Conservation (phyloP, 768 basidiomycete genomes). For the Porpolomopsis calyptriformis region DNA sequence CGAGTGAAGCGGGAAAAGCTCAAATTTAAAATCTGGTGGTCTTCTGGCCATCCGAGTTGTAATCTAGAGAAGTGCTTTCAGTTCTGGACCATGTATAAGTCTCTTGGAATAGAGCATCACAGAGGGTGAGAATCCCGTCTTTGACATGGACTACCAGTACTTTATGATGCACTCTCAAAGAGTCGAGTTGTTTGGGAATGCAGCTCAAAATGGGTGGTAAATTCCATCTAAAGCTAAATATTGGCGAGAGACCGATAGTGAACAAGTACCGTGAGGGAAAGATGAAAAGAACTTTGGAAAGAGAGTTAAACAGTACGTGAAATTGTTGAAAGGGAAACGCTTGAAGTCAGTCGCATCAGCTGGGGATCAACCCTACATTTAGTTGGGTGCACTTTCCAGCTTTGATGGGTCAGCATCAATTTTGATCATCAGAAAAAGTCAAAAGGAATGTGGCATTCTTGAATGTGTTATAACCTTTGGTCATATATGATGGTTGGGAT, state of each 20-base stretch:
- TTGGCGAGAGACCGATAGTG: conserved; percentile 73
- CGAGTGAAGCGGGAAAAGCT: conserved; percentile 79
- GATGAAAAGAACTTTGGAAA: conserved; percentile 76
- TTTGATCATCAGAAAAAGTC: conserved; percentile 49
- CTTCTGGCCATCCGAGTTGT: conserved; percentile 58
- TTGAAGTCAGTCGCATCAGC: conserved; percentile 58
- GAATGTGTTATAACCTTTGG: conserved; percentile 56
- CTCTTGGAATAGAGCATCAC: conserved; percentile 70
- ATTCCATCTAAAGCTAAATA: conserved; percentile 83
- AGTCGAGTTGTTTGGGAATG: conserved; percentile 83
- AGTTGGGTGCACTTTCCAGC: conserved; percentile 43
- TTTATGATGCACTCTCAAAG: conserved; percentile 53
- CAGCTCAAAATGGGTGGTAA: conserved; percentile 77
- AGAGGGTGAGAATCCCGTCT: conserved; percentile 64
- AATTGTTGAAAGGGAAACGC: conserved; percentile 72
- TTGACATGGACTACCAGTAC: conserved; percentile 30
- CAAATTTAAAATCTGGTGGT: conserved; percentile 76
- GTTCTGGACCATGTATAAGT: conserved; percentile 65
- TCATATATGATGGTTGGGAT: conserved; percentile 46
- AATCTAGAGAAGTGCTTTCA: conserved; percentile 71
- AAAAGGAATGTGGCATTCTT: conserved; percentile 50
- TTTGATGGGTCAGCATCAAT: conserved; percentile 57
- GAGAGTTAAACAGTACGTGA: conserved; percentile 75
- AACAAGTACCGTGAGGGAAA: conserved; percentile 79
- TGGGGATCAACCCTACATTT: conserved; percentile 44